Base-by-base conservation (phyloP, 768 basidiomycete genomes). In the Podaxis sp. region DNA sequence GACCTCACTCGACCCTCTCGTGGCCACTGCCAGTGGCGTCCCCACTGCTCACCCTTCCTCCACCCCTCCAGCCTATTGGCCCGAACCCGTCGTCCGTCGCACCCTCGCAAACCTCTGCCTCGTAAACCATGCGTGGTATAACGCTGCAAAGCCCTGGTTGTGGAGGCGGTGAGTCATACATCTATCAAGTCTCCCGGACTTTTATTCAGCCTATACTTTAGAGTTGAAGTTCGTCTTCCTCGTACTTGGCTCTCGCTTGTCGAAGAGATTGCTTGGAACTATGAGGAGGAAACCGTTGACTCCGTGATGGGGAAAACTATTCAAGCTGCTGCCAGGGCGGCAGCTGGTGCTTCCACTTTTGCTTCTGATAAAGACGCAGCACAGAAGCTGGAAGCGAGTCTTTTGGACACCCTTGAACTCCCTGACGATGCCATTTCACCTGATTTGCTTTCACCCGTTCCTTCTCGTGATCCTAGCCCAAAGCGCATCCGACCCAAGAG, bases 71-170 rank as follows among this genome's bases (percentile, higher is more conserved):
- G 76, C 84, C 15, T 82, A 84, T 70, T 91, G 87, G 86, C 76
- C 89, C 0, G 92, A 93, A 65, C 78, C 84, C 4, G 68, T 85
- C 33, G 80, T 85, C 25, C 84, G 92, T 12, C 79, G 74, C 61
- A 87, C 93, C 0, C 79, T 95, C 22, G 79, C 84, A 4, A 86
- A 74, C 66, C 86, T 94, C 49, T 91, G 89, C 68, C 82, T 91
- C 64, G 91, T 93, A 47, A 91, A 86, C 69, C 89, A 79, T 68
- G 80, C 85, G 2, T 94, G 90, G 89, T 85, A 86, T 69, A 83
- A 85, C 29, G 93, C 91, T 1, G 90, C 93, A n/a, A 89, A 88
- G 67, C 92, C 92, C 0, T 94, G 89, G 90, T 77, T 95, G 4
- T 95, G 93, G 92, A 84, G 83, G 62, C 86, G 86, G 79, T 81